Conservation (phyloP, 2,329 filamentous ascomycete species). For the Apiospora koreana region DNA sequence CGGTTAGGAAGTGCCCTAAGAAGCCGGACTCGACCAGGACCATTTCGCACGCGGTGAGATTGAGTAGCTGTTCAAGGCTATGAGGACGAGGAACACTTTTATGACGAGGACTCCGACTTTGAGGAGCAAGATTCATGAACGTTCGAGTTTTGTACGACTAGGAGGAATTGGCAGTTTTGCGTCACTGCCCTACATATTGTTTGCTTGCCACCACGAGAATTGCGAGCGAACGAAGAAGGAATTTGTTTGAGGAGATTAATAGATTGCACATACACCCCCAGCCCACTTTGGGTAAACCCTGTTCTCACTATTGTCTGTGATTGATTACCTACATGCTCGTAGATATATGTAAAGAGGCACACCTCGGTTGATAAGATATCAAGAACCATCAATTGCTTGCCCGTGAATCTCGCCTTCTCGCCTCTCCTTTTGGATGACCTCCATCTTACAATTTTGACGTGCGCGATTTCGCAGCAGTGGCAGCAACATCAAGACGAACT, state of each 20-base stretch:
- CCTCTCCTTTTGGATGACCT: not conserved
- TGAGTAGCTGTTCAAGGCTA: not conserved
- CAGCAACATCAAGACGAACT: slow-evolving; percentile 23
- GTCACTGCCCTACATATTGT: too few relatives aligned
- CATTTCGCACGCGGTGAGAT: not conserved
- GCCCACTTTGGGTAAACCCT: not conserved
- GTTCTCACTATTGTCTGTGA: not conserved
- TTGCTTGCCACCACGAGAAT: too few relatives aligned
- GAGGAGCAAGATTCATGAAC: too few relatives aligned
- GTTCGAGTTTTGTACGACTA: too few relatives aligned
- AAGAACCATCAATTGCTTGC: not conserved
- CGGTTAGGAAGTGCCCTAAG: too few relatives aligned
- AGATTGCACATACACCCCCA: not conserved
- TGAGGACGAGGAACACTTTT: too few relatives aligned
- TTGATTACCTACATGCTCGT: not conserved
- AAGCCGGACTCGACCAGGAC: too few relatives aligned
- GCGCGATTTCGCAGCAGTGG: not conserved
- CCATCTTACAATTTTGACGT: not conserved
- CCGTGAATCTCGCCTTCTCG: not conserved
- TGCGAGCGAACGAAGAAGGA: too few relatives aligned
- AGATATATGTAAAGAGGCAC: not conserved
- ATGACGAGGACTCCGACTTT: too few relatives aligned
- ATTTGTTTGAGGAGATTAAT: too few relatives aligned
- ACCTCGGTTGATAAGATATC: not conserved
- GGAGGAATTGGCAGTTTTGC: too few relatives aligned